Percentiles rank a stretch among this genome's conserved stretches.
Evolutionary conservation across 768 basidiomycete species (phyloP).

Genomic region (Wakefieldia striispora): DNA sequence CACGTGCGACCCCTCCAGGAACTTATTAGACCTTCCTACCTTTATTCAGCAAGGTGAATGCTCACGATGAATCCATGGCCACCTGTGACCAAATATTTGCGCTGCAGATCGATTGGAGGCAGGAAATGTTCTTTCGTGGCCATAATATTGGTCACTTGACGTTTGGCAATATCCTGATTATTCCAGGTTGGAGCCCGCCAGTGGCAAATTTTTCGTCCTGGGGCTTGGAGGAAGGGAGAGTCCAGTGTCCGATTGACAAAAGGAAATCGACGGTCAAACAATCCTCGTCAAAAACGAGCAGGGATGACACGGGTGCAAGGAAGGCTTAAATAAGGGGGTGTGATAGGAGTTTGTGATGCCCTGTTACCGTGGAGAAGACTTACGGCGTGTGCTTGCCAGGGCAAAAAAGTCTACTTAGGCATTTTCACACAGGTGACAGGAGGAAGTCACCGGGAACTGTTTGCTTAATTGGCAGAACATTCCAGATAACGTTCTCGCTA

Average conservation of each 20-base stretch:
- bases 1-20: constrained; percentile 49
- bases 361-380: too few species aligned
- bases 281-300: neutral
- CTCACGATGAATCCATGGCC: constrained; percentile 56
- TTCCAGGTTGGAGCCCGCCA: too few species aligned
- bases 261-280: neutral
- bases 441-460: too few species aligned
- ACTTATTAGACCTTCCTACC: neutral
- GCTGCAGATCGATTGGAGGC: neutral
- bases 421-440: too few species aligned
- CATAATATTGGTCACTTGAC: neutral
- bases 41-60: neutral
- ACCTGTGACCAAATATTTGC: constrained; percentile 43
- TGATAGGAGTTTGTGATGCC: too few species aligned
- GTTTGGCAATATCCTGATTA: neutral
- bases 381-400: too few species aligned
- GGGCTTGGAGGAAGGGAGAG: too few species aligned
- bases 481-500: too few species aligned
- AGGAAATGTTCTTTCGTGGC: neutral
- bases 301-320: neutral
- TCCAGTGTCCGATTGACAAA: neutral
- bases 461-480: too few species aligned
- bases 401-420: too few species aligned
- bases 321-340: neutral
- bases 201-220: neutral